These are phyloP conservation scores for Geotrichum klebahnii DNA, from an alignment of 1,139 yeast genomes.

Conservation along the genomic window DNA sequence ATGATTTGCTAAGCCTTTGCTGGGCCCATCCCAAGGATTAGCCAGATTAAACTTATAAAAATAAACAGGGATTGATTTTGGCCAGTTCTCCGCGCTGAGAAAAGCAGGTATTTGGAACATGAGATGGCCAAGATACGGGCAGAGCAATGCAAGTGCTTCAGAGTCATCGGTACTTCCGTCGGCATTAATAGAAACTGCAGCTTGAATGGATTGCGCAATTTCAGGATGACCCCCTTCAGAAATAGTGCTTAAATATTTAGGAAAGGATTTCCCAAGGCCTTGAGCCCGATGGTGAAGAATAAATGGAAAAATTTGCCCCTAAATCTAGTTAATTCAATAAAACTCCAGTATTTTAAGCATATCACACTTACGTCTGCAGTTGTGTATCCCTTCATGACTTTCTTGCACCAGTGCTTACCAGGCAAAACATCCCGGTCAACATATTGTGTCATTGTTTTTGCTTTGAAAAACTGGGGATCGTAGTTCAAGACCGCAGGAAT, in stretches of 20 bases:
- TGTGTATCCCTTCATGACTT: neutral
- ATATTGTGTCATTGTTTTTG: neutral
- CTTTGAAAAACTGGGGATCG: neutral
- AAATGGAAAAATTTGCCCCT: neutral
- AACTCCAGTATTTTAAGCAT: too few relatives aligned
- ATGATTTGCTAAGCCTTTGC: neutral
- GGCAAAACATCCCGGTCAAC: neutral
- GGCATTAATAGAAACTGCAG: neutral
- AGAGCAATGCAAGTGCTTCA: neutral
- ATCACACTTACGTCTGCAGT: neutral
- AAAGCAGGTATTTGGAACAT: neutral
- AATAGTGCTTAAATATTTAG: neutral
- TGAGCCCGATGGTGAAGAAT: neutral
- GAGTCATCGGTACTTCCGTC: neutral
- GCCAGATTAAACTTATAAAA: neutral
- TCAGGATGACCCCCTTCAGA: neutral
- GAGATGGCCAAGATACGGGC: neutral
- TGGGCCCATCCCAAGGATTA: neutral
- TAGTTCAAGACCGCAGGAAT: neutral
- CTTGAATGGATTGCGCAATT: neutral
- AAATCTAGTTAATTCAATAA: too few relatives aligned
- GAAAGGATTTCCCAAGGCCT: neutral
- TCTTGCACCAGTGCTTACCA: slow-evolving; percentile 2
- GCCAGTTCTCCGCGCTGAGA: neutral
- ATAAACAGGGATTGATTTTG: neutral